phyloP scores from a whole-genome alignment of 495 filamentous ascomycete genomes.

The Friedmanniomyces endolithicus region DNA sequence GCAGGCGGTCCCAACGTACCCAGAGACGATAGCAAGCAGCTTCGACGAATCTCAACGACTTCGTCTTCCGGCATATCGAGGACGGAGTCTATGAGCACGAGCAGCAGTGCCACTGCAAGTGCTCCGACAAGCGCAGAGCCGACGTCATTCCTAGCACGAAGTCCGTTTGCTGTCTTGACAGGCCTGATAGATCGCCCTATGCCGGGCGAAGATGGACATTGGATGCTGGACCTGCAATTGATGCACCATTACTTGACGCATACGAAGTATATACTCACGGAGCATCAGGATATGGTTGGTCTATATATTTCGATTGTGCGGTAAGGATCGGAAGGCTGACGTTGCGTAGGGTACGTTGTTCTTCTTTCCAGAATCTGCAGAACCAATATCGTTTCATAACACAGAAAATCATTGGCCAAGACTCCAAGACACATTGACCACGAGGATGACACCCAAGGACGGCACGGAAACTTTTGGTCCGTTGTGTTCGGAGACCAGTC shows the following conservation, averaged over 20 bases:
- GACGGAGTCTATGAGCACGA: conserved; percentile 4
- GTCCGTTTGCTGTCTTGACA: conserved; percentile 13
- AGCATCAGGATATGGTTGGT: conserved; percentile 4
- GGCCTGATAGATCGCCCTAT: conserved; percentile 13
- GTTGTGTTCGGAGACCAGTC: no score
- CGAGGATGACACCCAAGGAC: no score
- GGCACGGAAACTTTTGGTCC: no score
- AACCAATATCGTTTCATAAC: no score
- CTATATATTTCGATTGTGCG: background rate
- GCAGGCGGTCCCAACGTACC: conserved; percentile 16
- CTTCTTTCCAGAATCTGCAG: no score
- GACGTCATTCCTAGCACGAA: background rate
- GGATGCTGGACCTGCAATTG: conserved; percentile 16
- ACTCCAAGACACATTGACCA: no score
- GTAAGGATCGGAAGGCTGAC: background rate
- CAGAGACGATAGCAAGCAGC: conserved; percentile 12
- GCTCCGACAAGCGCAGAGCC: background rate
- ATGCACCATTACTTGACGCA: conserved; percentile 18
- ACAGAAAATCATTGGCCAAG: no score
- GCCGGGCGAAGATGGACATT: conserved; percentile 2
- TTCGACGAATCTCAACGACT: conserved; percentile 6
- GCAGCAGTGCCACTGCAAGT: background rate
- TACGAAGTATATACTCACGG: conserved; percentile 6
- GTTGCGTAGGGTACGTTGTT: no score
- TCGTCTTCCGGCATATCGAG: conserved; percentile 7